Evolutionary conservation across 2,329 filamentous ascomycete species (phyloP), one percentile per base, ranked within the genome.

Genomic region (Penicillium sp.): DNA sequence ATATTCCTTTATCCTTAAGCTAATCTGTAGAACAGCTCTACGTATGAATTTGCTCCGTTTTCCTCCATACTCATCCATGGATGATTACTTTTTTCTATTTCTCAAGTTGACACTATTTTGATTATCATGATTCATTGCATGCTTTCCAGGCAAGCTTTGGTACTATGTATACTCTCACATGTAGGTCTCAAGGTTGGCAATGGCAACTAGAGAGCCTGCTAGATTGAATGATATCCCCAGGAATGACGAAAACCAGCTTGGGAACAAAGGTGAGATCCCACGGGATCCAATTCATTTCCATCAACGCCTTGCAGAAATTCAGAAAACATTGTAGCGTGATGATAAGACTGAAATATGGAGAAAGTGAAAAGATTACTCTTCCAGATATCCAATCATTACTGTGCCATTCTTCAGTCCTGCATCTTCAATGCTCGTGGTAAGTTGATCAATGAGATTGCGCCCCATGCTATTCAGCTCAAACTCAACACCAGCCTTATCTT

Each of bases 391-490:
- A 65, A 99, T 88, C 91, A 97, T 97, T 8, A 99, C 89, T 0
- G 92, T 96, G 4, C 89, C 92, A 70, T 95, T 93, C 80, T 94
- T 96, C 67, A 99, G 76, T 0, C 93, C 91, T 0, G 89, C 91
- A 69, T 91, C 88, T 65, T 86, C 86, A 59, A 99, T 89, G 0
- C 86, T 90, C 63, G 83, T 78, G 48, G 92, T 88, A 49, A 97
- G 79, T 54, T 81, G 78, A 19, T 89, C 87, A 42, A 97, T 89
- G 58, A 99, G 77, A 69, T 99, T 94, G 71, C 88, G 89, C 48
- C 92, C 91, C 86, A 96, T 89, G 62, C 85, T 85, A 73, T 94
- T 92, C 64, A 99, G 82, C 73, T 97, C 93, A 76, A 99, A 99
- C 61, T 86, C 84, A 13, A 89, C 75, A 0, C 89, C 90, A 31